Base-by-base conservation (phyloP, 2,329 filamentous ascomycete species). In the Fusarium heterosporum region DNA sequence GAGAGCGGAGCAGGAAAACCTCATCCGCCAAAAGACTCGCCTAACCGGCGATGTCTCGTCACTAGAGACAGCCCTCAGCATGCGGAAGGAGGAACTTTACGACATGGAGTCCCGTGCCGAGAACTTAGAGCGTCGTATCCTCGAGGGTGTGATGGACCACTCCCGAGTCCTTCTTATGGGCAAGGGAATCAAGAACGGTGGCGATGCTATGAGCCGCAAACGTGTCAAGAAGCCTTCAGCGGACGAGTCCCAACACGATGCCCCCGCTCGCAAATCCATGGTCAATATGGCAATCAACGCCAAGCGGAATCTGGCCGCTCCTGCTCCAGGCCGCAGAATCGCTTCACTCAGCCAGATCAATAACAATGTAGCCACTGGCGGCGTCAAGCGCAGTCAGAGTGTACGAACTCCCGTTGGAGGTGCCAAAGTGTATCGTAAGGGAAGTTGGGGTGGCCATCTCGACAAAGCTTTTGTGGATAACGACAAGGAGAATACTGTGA, bases 141-240 rank as follows among this genome's bases (percentile, higher is more conserved):
- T 99, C 30, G 95, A 98, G 69, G 94, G 95, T 26, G 93, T 98
- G 65, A 96, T 99, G 81, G 94, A 98, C 72, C 95, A 98, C 76
- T 97, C 95, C 19, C 91, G 95, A 8, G 89, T 95, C 26, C 84
- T 97, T n/a, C 86, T 98, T 58, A 91, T 96, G 82, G 83, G 88
- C 69, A 90, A 92, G 80, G 81, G 86, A 5, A 81, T 77, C 69
- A 83, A 82, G 71, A 67, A 59, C 41, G 79, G 79, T 12, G 79
- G 82, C 12, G 86, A 88, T 52, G 79, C 82, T 61, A 88, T 88
- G 86, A 87, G 79, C 75, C 84, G 85, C 49, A 88, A 88, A 78
- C 82, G 86, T 9, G 78, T 83, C 59, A 80, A 82, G 71, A 83
- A 82, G 60, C 76, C 78, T 9, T 65, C 62, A n/a, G 71, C 71